phyloP scores from a whole-genome alignment of 2,329 filamentous ascomycete species.

The Chrysosporium queenslandicum region DNA sequence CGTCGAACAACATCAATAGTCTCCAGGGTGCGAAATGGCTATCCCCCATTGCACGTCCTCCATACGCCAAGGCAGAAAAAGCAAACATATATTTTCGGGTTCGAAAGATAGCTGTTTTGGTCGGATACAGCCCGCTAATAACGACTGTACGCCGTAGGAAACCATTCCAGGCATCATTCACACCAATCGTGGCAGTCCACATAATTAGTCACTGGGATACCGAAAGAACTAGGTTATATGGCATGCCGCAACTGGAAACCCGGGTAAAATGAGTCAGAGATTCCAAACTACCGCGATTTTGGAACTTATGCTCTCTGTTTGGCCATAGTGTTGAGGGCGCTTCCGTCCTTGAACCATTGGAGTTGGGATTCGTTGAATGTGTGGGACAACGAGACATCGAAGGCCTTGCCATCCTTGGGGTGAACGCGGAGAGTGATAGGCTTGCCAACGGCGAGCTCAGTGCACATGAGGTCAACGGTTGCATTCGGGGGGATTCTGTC shows the following conservation, averaged over 20 bases:
- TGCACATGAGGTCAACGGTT: slow-evolving; percentile 81
- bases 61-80: slow-evolving; percentile 7
- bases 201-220: background rate
- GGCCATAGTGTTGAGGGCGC: slow-evolving; percentile 96
- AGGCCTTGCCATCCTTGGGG: slow-evolving; percentile 72
- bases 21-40: background rate
- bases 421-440: slow-evolving; percentile 86
- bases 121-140: background rate
- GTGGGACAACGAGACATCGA: slow-evolving; percentile 76
- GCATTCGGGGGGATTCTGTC: slow-evolving; percentile 92
- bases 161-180: background rate
- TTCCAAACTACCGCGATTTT: background rate
- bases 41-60: slow-evolving; percentile 1
- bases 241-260: background rate
- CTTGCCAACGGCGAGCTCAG: slow-evolving; percentile 83
- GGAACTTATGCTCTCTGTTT: slow-evolving; percentile 42
- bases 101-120: slow-evolving; percentile 1
- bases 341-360: slow-evolving; percentile 98
- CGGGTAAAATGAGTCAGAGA: background rate
- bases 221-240: background rate
- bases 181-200: background rate
- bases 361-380: slow-evolving; percentile 98
- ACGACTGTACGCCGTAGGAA: background rate
- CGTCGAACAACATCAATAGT: background rate
- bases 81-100: slow-evolving; percentile 1